Evolutionary conservation across 805 yeast genomes (phyloP), one percentile per base, ranked within the genome.

Genomic region (Yamadazyma sp.): DNA sequence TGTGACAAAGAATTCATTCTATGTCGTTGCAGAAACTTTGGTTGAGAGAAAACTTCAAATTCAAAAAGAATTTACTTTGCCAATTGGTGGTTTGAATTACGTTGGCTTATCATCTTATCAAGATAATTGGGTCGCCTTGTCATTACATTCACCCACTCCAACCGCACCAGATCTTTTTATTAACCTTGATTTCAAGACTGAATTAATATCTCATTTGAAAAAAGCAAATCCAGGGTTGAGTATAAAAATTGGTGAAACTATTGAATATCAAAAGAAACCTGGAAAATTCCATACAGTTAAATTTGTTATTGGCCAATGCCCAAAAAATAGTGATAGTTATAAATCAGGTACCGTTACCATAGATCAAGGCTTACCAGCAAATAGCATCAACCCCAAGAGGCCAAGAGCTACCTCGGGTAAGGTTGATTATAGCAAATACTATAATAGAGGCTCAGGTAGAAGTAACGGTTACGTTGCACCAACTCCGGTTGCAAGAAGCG

Each of bases 61-160:
- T 44, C 69, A 67, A 8, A 71, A 73, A 31, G 98, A 93, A 50
- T 69, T 73, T 37, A 60, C 76, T 2, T 70, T 87, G 30, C 75
- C 86, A 7, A 65, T 86, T 2, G 56, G 68, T 8, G 65, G 73
- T 3, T 81, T 93, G 34, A 69, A 65, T 16, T 75, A 75, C 39
- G 74, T 86, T 11, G 80, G 80, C 4, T 52, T 93, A 47, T 84
- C 96, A 0, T 76, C 72, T 30, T 67, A 78, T 36, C 93, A 89
- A 46, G 98, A 93, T 60, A 93, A 89, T 52, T 93, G 98, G 98
- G 56, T 89, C 22, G 94, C 95, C 1, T 52, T 84, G 29, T 74
- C 76, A 23, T 58, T 78, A 38, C 61, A 54, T 31, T 39, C 62
- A 4, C 70, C 73, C 14, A 72, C 79, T 0, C 65, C 73, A 4